Evolutionary conservation across 2,329 filamentous ascomycete genomes (phyloP).

Genomic region (Dactylellina drechsleri): DNA sequence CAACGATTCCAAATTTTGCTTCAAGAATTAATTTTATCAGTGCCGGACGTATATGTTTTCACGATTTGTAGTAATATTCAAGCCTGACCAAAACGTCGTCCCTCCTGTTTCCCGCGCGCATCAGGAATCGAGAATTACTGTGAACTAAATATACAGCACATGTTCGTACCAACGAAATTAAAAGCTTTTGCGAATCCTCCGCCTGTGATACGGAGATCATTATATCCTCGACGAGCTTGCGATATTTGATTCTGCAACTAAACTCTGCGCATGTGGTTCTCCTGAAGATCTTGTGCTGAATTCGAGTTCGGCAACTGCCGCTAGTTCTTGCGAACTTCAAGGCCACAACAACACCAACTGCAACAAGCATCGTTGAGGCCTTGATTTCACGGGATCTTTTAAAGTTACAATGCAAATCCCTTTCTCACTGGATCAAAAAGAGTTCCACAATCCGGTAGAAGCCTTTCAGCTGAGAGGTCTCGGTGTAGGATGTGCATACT

Average conservation of each 20-base stretch:
- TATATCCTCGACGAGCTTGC: neutral
- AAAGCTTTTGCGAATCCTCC: neutral
- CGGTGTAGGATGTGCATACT: constrained; percentile 2
- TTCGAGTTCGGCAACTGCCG: neutral
- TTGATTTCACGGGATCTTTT: neutral
- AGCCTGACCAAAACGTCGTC: too few species aligned
- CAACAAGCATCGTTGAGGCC: neutral
- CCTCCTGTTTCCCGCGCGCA: too few species aligned
- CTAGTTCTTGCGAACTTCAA: neutral
- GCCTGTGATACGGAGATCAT: neutral
- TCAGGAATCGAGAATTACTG: too few species aligned
- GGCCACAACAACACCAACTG: too few species aligned
- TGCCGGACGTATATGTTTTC: too few species aligned
- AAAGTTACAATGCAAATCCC: constrained; percentile 1
- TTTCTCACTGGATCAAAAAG: neutral
- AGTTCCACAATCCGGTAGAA: neutral
- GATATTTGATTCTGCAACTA: neutral
- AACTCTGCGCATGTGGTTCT: neutral
- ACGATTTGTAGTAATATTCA: too few species aligned
- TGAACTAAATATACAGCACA: too few species aligned
- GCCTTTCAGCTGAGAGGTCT: neutral
- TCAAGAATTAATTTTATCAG: too few species aligned
- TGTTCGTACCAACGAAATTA: too few species aligned
- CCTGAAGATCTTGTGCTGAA: neutral
- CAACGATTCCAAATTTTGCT: too few species aligned